These are phyloP conservation scores for Lophium mytilinum DNA, from an alignment of 495 filamentous ascomycete genomes.

Conservation along the genomic window DNA sequence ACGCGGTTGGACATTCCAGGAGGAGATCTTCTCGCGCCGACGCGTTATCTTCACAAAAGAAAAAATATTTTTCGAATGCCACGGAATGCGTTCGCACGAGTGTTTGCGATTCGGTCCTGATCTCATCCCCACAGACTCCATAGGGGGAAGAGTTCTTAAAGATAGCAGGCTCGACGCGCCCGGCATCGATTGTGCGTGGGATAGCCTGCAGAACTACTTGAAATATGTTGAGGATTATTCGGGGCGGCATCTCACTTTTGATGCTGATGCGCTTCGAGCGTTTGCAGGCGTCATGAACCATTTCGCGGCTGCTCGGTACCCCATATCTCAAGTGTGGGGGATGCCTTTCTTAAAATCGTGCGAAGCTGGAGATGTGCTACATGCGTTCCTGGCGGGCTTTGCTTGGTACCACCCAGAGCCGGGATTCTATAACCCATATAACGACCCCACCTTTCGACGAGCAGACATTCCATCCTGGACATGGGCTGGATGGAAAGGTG, in stretches of 20 bases:
- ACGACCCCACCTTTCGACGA: background rate
- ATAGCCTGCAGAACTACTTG: background rate
- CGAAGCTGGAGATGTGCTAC: background rate
- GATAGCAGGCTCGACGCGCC: background rate
- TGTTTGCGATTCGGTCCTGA: background rate
- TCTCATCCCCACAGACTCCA: background rate
- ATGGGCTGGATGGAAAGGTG: background rate
- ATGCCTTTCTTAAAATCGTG: background rate
- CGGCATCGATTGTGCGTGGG: no score
- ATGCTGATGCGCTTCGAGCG: background rate
- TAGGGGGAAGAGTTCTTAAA: background rate
- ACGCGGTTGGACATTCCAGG: conserved; percentile 11
- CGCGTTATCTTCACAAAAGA: conserved; percentile 3
- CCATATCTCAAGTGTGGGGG: background rate
- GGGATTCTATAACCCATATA: background rate
- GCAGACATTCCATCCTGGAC: background rate
- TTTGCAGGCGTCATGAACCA: no score
- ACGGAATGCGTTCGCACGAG: background rate
- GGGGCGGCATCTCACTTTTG: background rate
- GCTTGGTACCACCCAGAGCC: no score
- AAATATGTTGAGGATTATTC: background rate
- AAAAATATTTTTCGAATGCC: conserved; percentile 1
- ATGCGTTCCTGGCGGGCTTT: background rate
- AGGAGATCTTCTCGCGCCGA: conserved; percentile 1
- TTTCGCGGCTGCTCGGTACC: no score